Evolutionary conservation across 352 stramenopile genomes (phyloP).

Genomic region (Peronospora destructor): DNA sequence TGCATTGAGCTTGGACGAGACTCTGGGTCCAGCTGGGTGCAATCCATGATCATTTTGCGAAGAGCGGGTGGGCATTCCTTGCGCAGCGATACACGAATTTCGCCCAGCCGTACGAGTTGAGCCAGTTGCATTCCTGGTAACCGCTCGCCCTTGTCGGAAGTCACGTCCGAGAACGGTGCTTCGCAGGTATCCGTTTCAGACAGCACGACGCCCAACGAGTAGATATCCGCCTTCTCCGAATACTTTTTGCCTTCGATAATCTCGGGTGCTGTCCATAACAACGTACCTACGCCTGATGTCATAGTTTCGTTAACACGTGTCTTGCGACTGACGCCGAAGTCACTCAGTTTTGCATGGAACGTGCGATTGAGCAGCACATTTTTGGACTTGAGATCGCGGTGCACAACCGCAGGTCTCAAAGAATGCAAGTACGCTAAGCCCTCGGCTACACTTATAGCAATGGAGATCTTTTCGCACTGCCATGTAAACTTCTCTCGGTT

Average conservation of each 20-base stretch:
- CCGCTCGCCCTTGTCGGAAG: conserved; percentile 35
- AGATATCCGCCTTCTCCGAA: conserved; percentile 85
- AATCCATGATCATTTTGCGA: conserved; percentile 43
- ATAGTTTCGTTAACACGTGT: conserved; percentile 65
- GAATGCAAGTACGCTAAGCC: conserved; percentile 83
- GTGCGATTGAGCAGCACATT: conserved; percentile 75
- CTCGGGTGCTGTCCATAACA: conserved; percentile 83
- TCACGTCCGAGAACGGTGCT: conserved; percentile 48
- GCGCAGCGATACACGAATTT: conserved; percentile 45
- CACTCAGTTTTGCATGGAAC: conserved; percentile 74
- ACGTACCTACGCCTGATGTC: conserved; percentile 71
- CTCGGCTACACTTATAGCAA: conserved; percentile 78
- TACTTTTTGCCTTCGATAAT: conserved; percentile 84
- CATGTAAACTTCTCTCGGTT: conserved; percentile 50
- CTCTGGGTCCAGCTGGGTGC: conserved; percentile 61
- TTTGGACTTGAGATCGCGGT: conserved; percentile 85
- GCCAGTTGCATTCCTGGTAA: conserved; percentile 69
- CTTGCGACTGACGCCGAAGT: conserved; percentile 82
- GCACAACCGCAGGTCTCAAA: conserved; percentile 60
- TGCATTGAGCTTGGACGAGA: conserved; percentile 59
- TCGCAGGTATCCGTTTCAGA: conserved; percentile 73
- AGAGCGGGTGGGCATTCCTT: conserved; percentile 55
- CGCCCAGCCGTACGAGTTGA: conserved; percentile 48
- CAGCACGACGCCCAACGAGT: conserved; percentile 79
- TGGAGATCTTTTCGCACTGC: conserved; percentile 65